Base-by-base conservation (phyloP, 1,284 basidiomycete genomes). In the Tylopilus orsonianus region DNA sequence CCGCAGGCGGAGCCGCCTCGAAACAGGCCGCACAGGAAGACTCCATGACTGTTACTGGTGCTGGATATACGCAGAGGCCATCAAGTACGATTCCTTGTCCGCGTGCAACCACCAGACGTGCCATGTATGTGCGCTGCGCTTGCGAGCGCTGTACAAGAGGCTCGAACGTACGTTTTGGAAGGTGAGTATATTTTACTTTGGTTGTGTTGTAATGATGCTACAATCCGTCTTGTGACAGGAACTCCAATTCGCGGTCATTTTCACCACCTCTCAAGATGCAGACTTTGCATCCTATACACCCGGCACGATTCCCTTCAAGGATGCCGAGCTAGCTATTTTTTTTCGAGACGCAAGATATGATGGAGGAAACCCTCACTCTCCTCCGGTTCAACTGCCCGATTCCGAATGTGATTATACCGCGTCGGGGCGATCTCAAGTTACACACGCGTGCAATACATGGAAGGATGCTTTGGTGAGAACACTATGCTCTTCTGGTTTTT, bases 101-200 rank as follows among this genome's bases (percentile, higher is more conserved):
- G 82, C 87, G 42, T 99, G 96, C 72, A 93, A 93, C 64, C 96
- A 99, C 67, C 76, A 88, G 35, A 93, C 90, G 7, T 96, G 93
- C 71, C 91, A 95, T 71, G 86, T 97, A 48, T 99, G 96, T 64
- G 87, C 92, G 1, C 72, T 98, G 41, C 81, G 96, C n/a, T 71
- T 99, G 22, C 75, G 94, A 24, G 93, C 93, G 1, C 75, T 99
- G 49, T 99, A 98, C 77, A 98, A 98, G 73, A 91, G 88, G 65
- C 72, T 72, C 47, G 91, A 96, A 13, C 99, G 96, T 68, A 93
- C 95, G 2, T 97, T 97, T 67, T 99, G 97, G 79, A 99, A 98
- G 79, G 90, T 87, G 45, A 7, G 75, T 63, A 5, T n/a, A n/a
- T n/a, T n/a, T n/a, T n/a, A n/a, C n/a, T n/a, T n/a, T n/a, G n/a